These are phyloP conservation scores for Isoetes taiwanensis DNA, from an alignment of 75 land plant genomes.

Conservation along the genomic window DNA sequence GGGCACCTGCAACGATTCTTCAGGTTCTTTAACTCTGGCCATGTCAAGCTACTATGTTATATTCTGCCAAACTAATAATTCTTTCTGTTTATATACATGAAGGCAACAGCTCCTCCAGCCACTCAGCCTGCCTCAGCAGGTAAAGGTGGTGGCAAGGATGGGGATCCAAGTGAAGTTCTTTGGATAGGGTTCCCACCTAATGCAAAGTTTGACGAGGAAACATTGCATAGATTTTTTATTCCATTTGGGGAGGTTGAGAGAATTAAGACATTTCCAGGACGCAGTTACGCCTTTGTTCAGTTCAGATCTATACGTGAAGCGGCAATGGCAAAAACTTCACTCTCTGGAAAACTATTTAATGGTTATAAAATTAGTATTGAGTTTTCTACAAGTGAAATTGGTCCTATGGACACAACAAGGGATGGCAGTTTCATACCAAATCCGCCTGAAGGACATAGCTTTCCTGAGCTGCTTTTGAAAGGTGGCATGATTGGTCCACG, in stretches of 20 bases:
- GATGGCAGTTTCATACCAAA: not conserved
- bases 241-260: slow-evolving; percentile 88
- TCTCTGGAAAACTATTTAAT: slow-evolving; percentile 76
- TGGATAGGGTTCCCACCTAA: slow-evolving; percentile 82
- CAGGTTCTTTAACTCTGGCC: no score
- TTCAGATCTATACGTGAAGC: slow-evolving; percentile 84
- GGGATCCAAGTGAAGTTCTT: slow-evolving; percentile 56
- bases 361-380: slow-evolving; percentile 72
- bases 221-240: slow-evolving; percentile 74
- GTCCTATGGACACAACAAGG: slow-evolving; percentile 25
- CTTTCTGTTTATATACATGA: no score
- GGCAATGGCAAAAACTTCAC: slow-evolving; percentile 65
- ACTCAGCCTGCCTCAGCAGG: not conserved
- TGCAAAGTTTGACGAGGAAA: slow-evolving; percentile 61
- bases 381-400: slow-evolving; percentile 57
- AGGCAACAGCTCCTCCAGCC: no score
- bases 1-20: no score
- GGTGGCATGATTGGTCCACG: no score
- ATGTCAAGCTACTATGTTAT: no score
- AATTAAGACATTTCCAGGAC: slow-evolving; percentile 55
- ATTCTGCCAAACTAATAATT: no score
- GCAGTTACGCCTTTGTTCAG: slow-evolving; percentile 71
- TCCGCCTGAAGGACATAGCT: not conserved
- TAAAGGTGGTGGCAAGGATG: slow-evolving; percentile 39
- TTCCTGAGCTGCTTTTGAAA: no score